phyloP scores from a whole-genome alignment of 2,329 filamentous ascomycete genomes.

The Tolypocladium endophyticum region DNA sequence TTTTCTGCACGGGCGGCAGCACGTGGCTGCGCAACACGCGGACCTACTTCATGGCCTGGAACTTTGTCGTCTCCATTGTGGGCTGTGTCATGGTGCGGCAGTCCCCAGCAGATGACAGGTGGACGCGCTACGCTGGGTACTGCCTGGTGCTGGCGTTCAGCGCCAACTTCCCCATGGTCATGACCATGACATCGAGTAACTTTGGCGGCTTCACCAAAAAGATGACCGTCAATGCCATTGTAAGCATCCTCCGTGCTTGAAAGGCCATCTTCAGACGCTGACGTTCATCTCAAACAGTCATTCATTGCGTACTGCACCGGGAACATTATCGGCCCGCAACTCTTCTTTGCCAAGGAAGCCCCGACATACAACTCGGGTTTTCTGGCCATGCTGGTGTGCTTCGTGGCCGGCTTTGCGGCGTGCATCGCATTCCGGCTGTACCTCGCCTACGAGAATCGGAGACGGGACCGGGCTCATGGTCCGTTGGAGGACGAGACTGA shows the following conservation, averaged over 20 bases:
- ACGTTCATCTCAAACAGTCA: conserved; percentile 12
- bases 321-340: conserved; percentile 50
- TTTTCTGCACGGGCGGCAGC: conserved; percentile 11
- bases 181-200: conserved; percentile 48
- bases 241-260: conserved; percentile 12
- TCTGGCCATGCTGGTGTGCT: conserved; percentile 50
- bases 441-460: conserved; percentile 39
- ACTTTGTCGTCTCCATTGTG: conserved; percentile 8
- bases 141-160: conserved; percentile 46
- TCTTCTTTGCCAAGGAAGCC: conserved; percentile 45
- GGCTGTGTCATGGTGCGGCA: conserved; percentile 15
- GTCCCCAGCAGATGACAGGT: conserved; percentile 6
- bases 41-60: conserved; percentile 14
- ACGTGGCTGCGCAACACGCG: conserved; percentile 13
- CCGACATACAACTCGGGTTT: conserved; percentile 53
- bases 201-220: conserved; percentile 55
- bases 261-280: not conserved
- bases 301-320: conserved; percentile 51
- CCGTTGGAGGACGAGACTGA: not conserved
- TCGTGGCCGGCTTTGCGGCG: conserved; percentile 34
- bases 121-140: conserved; percentile 15
- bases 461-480: conserved; percentile 28
- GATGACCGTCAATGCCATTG: conserved; percentile 43
- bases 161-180: conserved; percentile 28
- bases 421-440: conserved; percentile 36